phyloP scores from a whole-genome alignment of 345 rosid genomes.

The Citrus glauca region DNA sequence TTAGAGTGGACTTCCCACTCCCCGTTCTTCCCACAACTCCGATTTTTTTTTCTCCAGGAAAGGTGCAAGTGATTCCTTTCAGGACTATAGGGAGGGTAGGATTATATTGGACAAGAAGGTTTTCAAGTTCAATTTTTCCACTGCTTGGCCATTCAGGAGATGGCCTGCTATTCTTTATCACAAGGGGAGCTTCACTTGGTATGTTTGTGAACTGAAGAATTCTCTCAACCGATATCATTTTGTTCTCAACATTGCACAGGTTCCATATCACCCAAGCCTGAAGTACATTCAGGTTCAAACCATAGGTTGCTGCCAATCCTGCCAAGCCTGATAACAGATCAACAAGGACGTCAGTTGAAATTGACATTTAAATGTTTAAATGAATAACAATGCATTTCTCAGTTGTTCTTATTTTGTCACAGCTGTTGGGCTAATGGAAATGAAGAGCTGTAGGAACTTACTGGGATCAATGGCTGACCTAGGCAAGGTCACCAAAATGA shows the following conservation, averaged over 20 bases:
- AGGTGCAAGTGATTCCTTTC: constrained; percentile 57
- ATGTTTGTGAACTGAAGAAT: constrained; percentile 55
- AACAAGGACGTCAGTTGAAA: neutral
- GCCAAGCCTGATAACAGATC: constrained; percentile 49
- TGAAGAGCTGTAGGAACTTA: constrained; percentile 30
- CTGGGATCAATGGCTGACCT: constrained; percentile 62
- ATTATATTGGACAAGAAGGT: constrained; percentile 49
- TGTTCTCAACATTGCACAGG: constrained; percentile 70
- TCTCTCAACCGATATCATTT: constrained; percentile 78
- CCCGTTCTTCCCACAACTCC: constrained; percentile 95
- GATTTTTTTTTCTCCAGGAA: constrained; percentile 64
- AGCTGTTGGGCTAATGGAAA: neutral
- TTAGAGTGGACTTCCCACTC: constrained; percentile 85
- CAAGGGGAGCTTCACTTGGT: constrained; percentile 53
- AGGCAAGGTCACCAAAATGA: constrained; percentile 71
- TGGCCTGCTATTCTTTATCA: constrained; percentile 38
- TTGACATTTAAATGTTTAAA: neutral
- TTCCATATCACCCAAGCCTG: constrained; percentile 85
- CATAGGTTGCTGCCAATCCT: constrained; percentile 60
- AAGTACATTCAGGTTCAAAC: constrained; percentile 62
- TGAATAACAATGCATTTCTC: neutral
- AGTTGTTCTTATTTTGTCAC: neutral
- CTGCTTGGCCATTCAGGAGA: constrained; percentile 49
- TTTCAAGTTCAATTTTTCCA: constrained; percentile 46
- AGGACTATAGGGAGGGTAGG: constrained; percentile 59